These are phyloP conservation scores for Ceratocystis cubensis DNA, from an alignment of 2,329 filamentous ascomycete species.

Conservation along the genomic window DNA sequence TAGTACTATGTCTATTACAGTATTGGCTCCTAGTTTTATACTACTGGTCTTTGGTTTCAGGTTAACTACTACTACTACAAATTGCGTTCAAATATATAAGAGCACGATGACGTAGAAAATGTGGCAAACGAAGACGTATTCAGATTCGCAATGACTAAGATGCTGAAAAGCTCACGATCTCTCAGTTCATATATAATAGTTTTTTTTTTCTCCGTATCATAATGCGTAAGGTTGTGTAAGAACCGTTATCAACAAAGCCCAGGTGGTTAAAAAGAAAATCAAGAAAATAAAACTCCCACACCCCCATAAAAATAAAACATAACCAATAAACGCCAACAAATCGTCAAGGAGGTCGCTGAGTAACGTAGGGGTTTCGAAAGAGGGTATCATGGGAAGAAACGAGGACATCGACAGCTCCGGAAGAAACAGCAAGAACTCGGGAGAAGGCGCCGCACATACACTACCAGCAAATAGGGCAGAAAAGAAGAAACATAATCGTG, in stretches of 20 bases:
- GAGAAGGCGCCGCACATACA: background rate
- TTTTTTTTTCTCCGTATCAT: background rate
- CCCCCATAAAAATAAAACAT: background rate
- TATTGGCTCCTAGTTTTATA: too few relatives aligned
- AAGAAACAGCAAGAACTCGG: constrained; percentile 5
- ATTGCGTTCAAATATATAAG: too few relatives aligned
- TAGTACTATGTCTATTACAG: too few relatives aligned
- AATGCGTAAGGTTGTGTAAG: background rate
- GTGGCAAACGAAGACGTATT: too few relatives aligned
- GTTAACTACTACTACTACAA: too few relatives aligned
- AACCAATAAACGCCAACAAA: too few relatives aligned
- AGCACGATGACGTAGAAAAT: too few relatives aligned
- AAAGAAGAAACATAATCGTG: constrained; percentile 2
- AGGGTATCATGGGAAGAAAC: constrained; percentile 9
- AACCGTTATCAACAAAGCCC: background rate
- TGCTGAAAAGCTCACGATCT: background rate
- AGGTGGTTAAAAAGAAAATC: background rate
- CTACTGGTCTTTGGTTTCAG: too few relatives aligned
- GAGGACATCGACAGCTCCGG: constrained; percentile 10
- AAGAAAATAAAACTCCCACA: background rate
- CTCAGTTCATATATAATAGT: background rate
- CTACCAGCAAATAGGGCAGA: background rate
- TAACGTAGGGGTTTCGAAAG: constrained; percentile 1
- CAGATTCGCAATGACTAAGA: too few relatives aligned
- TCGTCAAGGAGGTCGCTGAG: background rate